Conservation (phyloP, 139 green algal genomes). For the Penium margaritaceum region DNA sequence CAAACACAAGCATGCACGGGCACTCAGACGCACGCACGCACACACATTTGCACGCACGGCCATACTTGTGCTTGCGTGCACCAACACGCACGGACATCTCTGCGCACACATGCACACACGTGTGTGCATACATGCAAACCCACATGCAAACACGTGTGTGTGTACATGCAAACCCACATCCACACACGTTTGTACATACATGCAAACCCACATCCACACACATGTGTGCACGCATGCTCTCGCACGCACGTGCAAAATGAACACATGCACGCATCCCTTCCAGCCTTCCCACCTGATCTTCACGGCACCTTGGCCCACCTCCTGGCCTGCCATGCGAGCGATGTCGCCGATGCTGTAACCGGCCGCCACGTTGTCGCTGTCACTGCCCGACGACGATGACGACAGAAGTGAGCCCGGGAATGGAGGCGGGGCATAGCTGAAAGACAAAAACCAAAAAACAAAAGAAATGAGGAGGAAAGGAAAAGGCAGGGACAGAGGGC, state of each 20-base stretch:
- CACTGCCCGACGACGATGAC: constrained; percentile 2
- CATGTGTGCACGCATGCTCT: no score
- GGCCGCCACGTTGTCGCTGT: constrained; percentile 20
- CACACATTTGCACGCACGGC: no score
- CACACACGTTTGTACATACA: neutral
- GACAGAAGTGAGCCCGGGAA: neutral
- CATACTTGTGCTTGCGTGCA: no score
- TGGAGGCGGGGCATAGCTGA: neutral
- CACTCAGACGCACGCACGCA: no score
- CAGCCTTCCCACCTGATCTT: constrained; percentile 7
- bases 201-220: neutral
- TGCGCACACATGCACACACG: neutral
- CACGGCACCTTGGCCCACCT: constrained; percentile 11
- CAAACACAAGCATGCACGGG: no score
- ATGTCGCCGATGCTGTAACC: constrained; percentile 15
- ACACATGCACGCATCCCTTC: neutral
- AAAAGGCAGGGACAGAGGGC: no score
- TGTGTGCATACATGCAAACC: neutral
- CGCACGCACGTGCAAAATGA: neutral
- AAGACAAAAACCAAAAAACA: no score
- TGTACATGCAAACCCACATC: neutral
- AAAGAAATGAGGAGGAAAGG: no score
- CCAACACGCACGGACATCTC: no score
- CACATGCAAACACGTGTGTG: neutral
- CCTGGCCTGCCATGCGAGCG: constrained; percentile 20